Conservation (phyloP, 139 green algal genomes). For the Deuterostichococcus epilithicus region DNA sequence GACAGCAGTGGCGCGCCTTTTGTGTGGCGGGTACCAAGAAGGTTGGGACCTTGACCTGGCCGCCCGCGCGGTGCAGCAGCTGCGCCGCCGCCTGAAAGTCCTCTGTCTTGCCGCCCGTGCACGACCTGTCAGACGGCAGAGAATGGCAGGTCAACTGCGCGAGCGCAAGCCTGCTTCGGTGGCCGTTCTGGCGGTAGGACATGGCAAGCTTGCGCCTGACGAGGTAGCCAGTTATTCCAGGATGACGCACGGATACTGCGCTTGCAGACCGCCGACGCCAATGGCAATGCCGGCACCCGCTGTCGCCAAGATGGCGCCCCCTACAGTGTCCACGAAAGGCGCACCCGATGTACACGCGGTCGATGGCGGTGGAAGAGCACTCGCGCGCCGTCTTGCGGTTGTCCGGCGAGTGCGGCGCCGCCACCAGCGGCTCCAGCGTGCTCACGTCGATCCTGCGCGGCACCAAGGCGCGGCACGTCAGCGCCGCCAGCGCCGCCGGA, state of each 20-base stretch:
- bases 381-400: slow-evolving; percentile 89
- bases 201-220: no score
- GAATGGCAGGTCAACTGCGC: no score
- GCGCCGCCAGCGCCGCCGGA: no score
- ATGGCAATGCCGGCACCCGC: no score
- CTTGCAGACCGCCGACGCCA: no score
- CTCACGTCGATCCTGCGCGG: slow-evolving; percentile 80
- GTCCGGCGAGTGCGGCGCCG: slow-evolving; percentile 92
- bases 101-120: slow-evolving; percentile 91
- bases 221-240: no score
- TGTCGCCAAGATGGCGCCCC: no score
- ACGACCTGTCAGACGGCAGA: no score
- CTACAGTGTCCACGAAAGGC: not conserved
- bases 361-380: slow-evolving; percentile 77
- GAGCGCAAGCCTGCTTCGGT: no score
- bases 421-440: slow-evolving; percentile 92
- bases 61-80: slow-evolving; percentile 76
- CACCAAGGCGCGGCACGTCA: no score
- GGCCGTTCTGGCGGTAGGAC: no score
- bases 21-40: slow-evolving; percentile 95
- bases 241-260: no score
- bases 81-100: slow-evolving; percentile 89
- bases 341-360: slow-evolving; percentile 93
- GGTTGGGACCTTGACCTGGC: slow-evolving; percentile 89
- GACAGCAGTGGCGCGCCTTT: slow-evolving; percentile 53